Base-by-base conservation (phyloP, 768 basidiomycete genomes). In the Agrocybe praecox region DNA sequence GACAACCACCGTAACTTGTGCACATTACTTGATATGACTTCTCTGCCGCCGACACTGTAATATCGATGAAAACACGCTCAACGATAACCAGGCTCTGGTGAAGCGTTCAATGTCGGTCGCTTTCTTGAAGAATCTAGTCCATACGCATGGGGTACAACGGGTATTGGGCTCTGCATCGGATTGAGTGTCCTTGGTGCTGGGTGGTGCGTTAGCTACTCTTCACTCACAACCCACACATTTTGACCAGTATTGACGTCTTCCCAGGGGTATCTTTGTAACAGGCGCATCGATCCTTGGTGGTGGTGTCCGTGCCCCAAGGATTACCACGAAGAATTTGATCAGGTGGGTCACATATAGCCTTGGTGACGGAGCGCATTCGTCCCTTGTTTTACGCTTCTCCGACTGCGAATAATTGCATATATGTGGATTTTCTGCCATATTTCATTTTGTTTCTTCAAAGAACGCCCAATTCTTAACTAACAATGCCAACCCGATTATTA, bases 261-360 rank as follows among this genome's bases (percentile, higher is more conserved):
- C 59, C 59, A 98, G 96, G 96, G 96, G 96, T 49, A 98, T 99
- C 70, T 94, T 96, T 78, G 76, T 98, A 54, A 98, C 97, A 0
- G 97, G 97, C 53, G 76, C 96, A n/a, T 96, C 94, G 26, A 95
- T 99, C 63, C 80, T 99, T 26, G 96, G 96, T 45, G 97, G 95
- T 69, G 96, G 96, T 67, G 94, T 98, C 10, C 81, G 95, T 43
- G 83, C 94, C 46, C 96, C 96, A 11, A 82, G 96, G 62, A 98
- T 99, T 53, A 84, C 89, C 48, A 98, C 96, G 18, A 98, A 99
- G 84, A 99, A 99, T 71, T 72, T 98, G 72, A 97, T 99, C 65
- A 95, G 93, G 95, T 94, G 49, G 51, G 82, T 7, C 7, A 9
- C 44, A 26, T 33, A 6, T 33, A 15, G 10, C 26, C 14, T 40